Percentiles rank a stretch among this genome's conserved stretches.
These are phyloP conservation scores for Cadophora malorum DNA, from an alignment of 2,329 filamentous ascomycete species.

Conservation along the genomic window DNA sequence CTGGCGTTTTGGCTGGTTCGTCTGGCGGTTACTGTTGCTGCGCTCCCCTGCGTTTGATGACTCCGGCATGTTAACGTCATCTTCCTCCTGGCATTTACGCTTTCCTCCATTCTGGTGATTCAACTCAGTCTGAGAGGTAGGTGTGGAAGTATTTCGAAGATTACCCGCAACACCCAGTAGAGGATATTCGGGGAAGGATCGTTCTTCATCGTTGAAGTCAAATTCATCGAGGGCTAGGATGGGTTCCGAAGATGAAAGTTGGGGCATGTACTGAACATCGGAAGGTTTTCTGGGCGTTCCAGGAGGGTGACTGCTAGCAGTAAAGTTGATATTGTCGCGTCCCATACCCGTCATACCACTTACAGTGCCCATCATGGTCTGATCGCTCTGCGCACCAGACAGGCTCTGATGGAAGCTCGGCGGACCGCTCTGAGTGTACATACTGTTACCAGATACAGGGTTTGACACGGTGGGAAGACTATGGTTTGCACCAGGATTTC, in stretches of 20 bases:
- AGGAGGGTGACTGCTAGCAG: not conserved
- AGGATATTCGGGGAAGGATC: not conserved
- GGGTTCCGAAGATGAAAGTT: not conserved
- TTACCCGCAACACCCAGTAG: not conserved
- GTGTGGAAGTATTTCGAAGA: not conserved
- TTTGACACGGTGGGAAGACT: not conserved
- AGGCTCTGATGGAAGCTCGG: not conserved
- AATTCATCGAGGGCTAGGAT: not conserved
- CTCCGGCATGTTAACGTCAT: not conserved
- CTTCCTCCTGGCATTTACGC: slow-evolving; percentile 11
- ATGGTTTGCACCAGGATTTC: not conserved
- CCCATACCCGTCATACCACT: not conserved
- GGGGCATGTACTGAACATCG: not conserved
- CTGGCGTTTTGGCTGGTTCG: not conserved
- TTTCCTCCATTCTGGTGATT: not conserved
- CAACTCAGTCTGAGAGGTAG: not conserved
- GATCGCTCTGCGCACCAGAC: not conserved
- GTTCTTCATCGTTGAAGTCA: not conserved
- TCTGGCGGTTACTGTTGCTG: not conserved
- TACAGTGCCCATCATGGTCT: not conserved
- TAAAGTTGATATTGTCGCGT: not conserved
- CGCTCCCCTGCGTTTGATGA: not conserved
- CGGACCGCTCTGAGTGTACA: not conserved
- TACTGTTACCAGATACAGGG: not conserved
- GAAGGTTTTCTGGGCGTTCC: not conserved